Conservation (phyloP, 208 protist species). For the Acanthamoeba castellanii region DNA sequence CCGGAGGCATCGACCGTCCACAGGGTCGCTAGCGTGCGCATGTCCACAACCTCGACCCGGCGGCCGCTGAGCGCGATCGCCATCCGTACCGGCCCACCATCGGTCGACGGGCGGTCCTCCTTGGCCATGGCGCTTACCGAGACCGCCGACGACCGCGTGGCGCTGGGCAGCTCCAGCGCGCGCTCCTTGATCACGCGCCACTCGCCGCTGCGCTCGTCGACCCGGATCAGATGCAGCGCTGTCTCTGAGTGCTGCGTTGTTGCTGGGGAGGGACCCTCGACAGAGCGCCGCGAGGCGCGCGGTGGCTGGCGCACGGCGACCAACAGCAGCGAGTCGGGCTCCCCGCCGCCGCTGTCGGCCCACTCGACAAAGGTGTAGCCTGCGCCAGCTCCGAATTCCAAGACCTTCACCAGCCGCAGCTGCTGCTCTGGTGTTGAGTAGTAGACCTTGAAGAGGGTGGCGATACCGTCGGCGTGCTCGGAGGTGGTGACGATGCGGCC, state of each 20-base stretch:
- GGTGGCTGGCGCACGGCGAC: constrained; percentile 25
- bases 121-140: background rate
- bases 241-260: background rate
- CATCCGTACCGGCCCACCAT: background rate
- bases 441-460: constrained; percentile 45
- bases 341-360: background rate
- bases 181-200: background rate
- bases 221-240: background rate
- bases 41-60: constrained; percentile 13
- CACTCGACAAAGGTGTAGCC: constrained; percentile 58
- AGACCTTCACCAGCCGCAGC: constrained; percentile 16
- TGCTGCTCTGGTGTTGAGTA: background rate
- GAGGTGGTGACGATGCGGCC: constrained; percentile 38
- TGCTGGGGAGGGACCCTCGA: background rate
- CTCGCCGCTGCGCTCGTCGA: background rate
- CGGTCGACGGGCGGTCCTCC: background rate
- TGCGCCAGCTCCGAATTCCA: background rate
- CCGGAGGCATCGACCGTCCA: constrained; percentile 17
- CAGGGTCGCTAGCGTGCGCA: constrained; percentile 5
- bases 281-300: background rate
- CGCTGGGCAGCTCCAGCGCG: background rate
- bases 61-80: background rate
- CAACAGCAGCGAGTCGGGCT: background rate
- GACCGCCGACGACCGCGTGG: too few species aligned
- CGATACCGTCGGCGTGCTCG: constrained; percentile 2